These are phyloP conservation scores for Tranzscheliella williamsii DNA, from an alignment of 1,284 basidiomycete species.

Conservation along the genomic window DNA sequence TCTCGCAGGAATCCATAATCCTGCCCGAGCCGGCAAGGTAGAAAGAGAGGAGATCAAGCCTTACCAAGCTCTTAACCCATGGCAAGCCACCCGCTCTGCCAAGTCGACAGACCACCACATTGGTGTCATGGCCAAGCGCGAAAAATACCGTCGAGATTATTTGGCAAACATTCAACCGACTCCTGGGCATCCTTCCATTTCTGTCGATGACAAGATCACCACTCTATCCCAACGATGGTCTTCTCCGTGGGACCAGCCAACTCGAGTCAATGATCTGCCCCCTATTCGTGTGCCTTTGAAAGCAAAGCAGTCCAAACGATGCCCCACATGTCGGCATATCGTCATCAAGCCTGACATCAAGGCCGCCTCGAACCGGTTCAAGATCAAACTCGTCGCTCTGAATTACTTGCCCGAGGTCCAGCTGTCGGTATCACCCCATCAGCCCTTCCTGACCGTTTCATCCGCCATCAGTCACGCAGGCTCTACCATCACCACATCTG, in stretches of 20 bases:
- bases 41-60: conserved; percentile 36
- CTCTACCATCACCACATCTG: too few relatives aligned
- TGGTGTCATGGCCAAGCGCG: conserved; percentile 63
- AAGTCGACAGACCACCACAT: background rate
- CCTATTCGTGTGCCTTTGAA: conserved; percentile 86
- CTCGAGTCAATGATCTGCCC: conserved; percentile 70
- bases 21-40: conserved; percentile 9
- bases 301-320: conserved; percentile 92
- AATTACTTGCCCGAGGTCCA: conserved; percentile 88
- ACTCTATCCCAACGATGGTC: conserved; percentile 78
- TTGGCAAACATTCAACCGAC: conserved; percentile 5
- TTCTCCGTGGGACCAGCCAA: conserved; percentile 62
- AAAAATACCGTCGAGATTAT: conserved; percentile 71
- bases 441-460: conserved; percentile 14
- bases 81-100: conserved; percentile 9
- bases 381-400: conserved; percentile 92
- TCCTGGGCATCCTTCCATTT: conserved; percentile 12
- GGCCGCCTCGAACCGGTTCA: conserved; percentile 86
- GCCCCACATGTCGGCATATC: conserved; percentile 89
- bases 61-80: conserved; percentile 37
- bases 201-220: conserved; percentile 65
- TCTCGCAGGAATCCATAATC: background rate
- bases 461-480: background rate
- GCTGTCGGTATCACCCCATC: conserved; percentile 24
- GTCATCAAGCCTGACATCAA: conserved; percentile 98